Evolutionary conservation across 371 early-diverging fungal species (phyloP).

Genomic region (Mortierella sp.): DNA sequence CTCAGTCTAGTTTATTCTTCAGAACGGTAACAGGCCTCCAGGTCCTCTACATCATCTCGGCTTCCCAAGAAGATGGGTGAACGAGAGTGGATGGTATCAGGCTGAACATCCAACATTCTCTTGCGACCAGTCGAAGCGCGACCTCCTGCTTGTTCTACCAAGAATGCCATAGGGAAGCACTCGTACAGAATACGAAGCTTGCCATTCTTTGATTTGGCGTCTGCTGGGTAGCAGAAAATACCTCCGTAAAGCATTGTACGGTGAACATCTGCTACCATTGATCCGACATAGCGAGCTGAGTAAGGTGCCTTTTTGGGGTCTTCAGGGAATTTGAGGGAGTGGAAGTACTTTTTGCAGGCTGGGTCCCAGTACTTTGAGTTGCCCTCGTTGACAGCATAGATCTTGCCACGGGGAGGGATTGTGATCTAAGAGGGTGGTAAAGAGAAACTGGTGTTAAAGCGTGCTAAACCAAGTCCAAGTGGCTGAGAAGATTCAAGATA

Average conservation of each 20-base stretch:
- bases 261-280: conserved; percentile 99
- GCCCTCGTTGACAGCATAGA: conserved; percentile 98
- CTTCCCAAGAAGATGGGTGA: conserved; percentile 94
- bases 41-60: conserved; percentile 87
- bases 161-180: conserved; percentile 97
- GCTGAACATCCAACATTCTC: conserved; percentile 89
- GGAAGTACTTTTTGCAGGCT: conserved; percentile 90
- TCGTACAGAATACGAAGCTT: conserved; percentile 97
- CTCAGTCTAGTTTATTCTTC: conserved; percentile 20
- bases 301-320: conserved; percentile 87
- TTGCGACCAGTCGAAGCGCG: conserved; percentile 86
- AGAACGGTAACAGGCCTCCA: conserved; percentile 69
- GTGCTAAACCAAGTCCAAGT: neutral
- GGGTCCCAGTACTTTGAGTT: conserved; percentile 94
- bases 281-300: conserved; percentile 96
- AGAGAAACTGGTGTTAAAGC: neutral
- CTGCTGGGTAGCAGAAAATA: conserved; percentile 88
- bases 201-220: conserved; percentile 88
- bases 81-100: conserved; percentile 90
- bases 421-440: conserved; percentile 60
- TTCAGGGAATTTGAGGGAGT: conserved; percentile 81
- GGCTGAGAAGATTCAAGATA: neutral
- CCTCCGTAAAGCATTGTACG: conserved; percentile 96
- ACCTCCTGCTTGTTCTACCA: conserved; percentile 97
- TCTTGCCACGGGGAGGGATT: conserved; percentile 90